phyloP scores from a whole-genome alignment of 2,329 filamentous ascomycete genomes.

The Penicillium sp. region DNA sequence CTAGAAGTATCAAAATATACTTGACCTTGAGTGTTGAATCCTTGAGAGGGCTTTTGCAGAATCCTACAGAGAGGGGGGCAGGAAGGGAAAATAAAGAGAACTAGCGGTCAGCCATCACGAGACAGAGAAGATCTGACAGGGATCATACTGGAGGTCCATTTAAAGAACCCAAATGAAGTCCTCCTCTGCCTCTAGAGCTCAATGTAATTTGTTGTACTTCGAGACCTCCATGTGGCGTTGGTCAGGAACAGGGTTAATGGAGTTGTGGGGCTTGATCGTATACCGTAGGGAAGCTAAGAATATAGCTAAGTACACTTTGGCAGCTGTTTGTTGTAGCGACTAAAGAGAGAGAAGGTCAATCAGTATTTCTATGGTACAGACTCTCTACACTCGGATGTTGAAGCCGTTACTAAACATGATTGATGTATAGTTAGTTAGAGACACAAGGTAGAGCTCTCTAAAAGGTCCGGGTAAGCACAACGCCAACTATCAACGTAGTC shows the following conservation, averaged over 20 bases:
- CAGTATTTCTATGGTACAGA: not conserved
- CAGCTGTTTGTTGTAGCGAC: not conserved
- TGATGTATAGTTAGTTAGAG: not conserved
- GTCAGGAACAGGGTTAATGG: not conserved
- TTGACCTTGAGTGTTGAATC: too few relatives aligned
- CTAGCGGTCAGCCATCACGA: too few relatives aligned
- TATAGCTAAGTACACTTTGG: not conserved
- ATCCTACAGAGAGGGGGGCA: too few relatives aligned
- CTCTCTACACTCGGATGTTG: not conserved
- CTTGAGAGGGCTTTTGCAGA: too few relatives aligned
- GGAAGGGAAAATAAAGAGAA: too few relatives aligned
- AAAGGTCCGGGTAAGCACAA: not conserved
- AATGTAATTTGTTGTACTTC: not conserved
- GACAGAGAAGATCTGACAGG: too few relatives aligned
- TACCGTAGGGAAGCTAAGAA: not conserved
- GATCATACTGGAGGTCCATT: not conserved
- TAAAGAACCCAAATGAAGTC: not conserved
- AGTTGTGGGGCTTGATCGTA: not conserved
- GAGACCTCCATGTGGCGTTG: not conserved
- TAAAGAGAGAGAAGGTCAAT: not conserved
- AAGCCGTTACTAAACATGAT: not conserved
- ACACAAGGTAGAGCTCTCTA: not conserved
- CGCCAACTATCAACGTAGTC: not conserved
- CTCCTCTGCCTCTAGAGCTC: not conserved
- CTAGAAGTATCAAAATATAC: too few relatives aligned